Conservation (phyloP, 371 early-diverging fungal genomes). For the Blastocladiella emersonii region DNA sequence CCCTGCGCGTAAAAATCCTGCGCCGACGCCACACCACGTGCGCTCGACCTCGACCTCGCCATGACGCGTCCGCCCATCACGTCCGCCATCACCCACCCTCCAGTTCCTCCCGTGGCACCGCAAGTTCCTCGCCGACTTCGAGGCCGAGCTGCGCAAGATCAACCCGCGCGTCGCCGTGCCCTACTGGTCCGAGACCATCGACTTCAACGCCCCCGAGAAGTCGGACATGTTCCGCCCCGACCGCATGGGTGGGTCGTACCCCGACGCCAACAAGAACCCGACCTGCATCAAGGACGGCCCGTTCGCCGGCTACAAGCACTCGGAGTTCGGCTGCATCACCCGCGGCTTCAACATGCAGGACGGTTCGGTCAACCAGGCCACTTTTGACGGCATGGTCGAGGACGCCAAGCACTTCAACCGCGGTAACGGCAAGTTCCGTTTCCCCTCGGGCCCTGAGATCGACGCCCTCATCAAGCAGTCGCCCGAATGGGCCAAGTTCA, state of each 20-base stretch:
- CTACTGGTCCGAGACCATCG: slow-evolving; percentile 4
- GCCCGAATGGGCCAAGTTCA: background rate
- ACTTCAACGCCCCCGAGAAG: background rate
- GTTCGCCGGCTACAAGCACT: background rate
- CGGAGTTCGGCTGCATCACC: background rate
- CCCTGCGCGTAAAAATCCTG: too few species aligned
- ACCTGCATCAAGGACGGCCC: background rate
- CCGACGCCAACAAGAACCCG: background rate
- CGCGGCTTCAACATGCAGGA: background rate
- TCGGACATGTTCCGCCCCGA: background rate
- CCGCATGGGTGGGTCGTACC: background rate
- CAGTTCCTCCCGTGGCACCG: slow-evolving; percentile 28
- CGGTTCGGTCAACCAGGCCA: too few species aligned
- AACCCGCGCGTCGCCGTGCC: slow-evolving; percentile 12
- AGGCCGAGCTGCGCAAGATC: slow-evolving; percentile 15
- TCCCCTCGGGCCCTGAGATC: background rate
- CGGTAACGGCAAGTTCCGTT: background rate
- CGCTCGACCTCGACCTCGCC: too few species aligned
- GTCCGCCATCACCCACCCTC: too few species aligned
- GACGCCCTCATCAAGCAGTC: background rate
- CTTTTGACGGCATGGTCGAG: background rate
- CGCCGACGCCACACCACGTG: too few species aligned
- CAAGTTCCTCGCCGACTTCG: slow-evolving; percentile 16
- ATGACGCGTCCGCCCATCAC: too few species aligned
- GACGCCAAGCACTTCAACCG: background rate